These are phyloP conservation scores for Polysphondylium violaceum DNA, from an alignment of 78 protist genomes.

Conservation along the genomic window DNA sequence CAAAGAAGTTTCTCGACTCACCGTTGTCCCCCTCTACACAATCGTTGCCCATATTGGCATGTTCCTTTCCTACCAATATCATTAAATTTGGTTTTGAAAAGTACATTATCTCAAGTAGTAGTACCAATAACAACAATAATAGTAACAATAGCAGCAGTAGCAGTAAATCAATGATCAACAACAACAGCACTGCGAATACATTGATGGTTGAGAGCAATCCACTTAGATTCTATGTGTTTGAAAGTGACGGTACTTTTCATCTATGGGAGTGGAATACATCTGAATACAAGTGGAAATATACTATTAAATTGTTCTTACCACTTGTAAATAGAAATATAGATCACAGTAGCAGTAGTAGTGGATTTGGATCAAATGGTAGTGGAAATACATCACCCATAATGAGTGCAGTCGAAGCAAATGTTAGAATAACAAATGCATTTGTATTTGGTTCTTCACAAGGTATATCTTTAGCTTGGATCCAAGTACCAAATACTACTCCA, in stretches of 20 bases:
- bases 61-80: slow-evolving; percentile 24
- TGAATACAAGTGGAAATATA: slow-evolving; percentile 61
- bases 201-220: slow-evolving; percentile 4
- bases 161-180: not conserved
- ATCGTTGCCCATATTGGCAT: slow-evolving; percentile 45
- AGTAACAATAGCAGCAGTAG: not conserved
- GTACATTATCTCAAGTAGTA: not conserved
- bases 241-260: slow-evolving; percentile 47
- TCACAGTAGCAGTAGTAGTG: not conserved
- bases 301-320: slow-evolving; percentile 28
- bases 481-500: not conserved
- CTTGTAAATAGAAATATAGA: not conserved
- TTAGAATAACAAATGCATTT: not conserved
- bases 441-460: slow-evolving; percentile 42
- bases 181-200: not conserved
- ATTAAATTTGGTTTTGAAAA: slow-evolving; percentile 35
- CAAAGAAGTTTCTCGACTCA: slow-evolving; percentile 28
- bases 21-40: slow-evolving; percentile 9
- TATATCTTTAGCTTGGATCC: slow-evolving; percentile 5
- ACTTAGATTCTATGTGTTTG: slow-evolving; percentile 65
- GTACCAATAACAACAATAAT: not conserved
- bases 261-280: slow-evolving; percentile 35
- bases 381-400: not conserved
- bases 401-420: not conserved
- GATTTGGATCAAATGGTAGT: not conserved